These are phyloP conservation scores for Phytophthora citrophthora DNA, from an alignment of 352 stramenopile genomes.

Conservation along the genomic window DNA sequence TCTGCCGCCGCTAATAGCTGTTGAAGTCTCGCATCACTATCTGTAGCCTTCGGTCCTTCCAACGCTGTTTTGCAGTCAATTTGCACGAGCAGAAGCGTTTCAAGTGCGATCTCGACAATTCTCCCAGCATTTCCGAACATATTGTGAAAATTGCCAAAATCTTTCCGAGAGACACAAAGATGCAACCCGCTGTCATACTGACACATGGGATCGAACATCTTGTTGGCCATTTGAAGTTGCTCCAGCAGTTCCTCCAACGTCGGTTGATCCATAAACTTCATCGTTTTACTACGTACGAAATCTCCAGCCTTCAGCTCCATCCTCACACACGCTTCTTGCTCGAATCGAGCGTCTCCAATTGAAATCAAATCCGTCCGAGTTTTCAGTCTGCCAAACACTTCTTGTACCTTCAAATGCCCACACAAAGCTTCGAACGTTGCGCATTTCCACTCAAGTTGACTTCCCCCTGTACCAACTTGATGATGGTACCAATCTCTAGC, in stretches of 20 bases:
- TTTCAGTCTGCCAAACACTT: constrained; percentile 36
- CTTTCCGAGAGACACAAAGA: constrained; percentile 42
- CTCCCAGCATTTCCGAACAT: constrained; percentile 1
- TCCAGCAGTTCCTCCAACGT: constrained; percentile 52
- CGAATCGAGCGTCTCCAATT: constrained; percentile 57
- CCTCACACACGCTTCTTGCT: constrained; percentile 59
- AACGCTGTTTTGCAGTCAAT: constrained; percentile 23
- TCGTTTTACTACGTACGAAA: constrained; percentile 54
- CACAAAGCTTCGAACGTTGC: constrained; percentile 61
- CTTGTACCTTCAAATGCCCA: constrained; percentile 50
- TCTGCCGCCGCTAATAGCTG: constrained; percentile 22
- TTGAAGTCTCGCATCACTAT: constrained; percentile 12
- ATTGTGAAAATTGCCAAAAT: constrained; percentile 3
- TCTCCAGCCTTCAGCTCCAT: constrained; percentile 40
- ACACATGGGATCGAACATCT: constrained; percentile 51
- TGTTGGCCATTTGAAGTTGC: constrained; percentile 45
- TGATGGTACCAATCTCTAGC: constrained; percentile 65
- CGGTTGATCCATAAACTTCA: constrained; percentile 60
- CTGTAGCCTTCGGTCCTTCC: not conserved
- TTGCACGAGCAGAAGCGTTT: constrained; percentile 44
- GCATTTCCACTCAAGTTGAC: constrained; percentile 58
- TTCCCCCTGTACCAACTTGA: constrained; percentile 39
- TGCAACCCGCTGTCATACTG: constrained; percentile 47
- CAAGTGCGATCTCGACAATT: constrained; percentile 17
- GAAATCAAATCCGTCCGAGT: constrained; percentile 55